Base-by-base conservation (phyloP, 176 grass and related monocot genomes). In the Eleusine coracana region DNA sequence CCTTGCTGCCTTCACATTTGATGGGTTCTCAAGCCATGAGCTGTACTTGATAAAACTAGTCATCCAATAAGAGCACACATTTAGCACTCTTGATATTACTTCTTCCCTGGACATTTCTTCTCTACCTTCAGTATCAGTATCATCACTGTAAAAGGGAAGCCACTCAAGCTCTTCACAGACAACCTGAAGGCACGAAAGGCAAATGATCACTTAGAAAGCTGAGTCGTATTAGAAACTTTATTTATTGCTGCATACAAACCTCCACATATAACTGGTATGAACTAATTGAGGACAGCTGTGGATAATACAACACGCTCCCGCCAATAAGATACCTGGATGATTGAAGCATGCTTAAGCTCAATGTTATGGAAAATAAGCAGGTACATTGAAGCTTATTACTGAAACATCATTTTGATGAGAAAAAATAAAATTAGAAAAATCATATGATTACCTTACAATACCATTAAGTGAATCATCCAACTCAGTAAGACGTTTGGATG, bases 201-300 rank as follows among this genome's bases (percentile, higher is more conserved):
- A 64, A 42, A 82, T 86, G 76, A 80, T 42, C 54, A 74, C 42
- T 70, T 67, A 50, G 11, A 81, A 83, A 61, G 56, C 17, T 51
- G 37, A 68, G 62, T 83, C 76, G 46, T 31, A 81, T 67, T 70
- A 83, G 51, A 70, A 79, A 56, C 66, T 73, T 64, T 69, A n/a
- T 67, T 31, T 72, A 68, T 39, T 84, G 74, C 73, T 67, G 64
- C 60, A 89, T 62, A 82, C 96, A 81, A 34, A 99, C 96, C 93
- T 99, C 96, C 78, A 99, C 96, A 87, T 96, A 99, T 25, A 99
- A 84, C 74, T 99, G 96, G 76, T 96, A 99, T 78, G 91, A 99
- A 88, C 96, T 99, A 94, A 99, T 95, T 1, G 89, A 99, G 55
- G 93, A 99, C 74, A 99, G 51, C n/a, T 99, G 96, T 81, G 96